These are phyloP conservation scores for Erodium moschatum DNA, from an alignment of 441 rosid genomes.

Conservation along the genomic window DNA sequence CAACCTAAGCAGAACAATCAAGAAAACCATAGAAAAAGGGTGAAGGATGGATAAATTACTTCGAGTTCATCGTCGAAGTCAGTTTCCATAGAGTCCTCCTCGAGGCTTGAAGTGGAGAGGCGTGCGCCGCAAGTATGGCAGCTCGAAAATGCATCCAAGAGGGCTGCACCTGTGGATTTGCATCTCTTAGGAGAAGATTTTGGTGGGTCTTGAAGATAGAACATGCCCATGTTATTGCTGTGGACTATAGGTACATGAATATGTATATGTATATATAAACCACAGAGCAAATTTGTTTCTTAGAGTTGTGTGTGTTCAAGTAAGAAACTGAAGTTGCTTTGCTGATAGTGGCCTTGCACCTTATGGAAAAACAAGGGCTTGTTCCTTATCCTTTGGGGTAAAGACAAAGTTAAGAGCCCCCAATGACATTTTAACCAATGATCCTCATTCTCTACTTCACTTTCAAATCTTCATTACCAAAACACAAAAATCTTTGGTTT, in stretches of 20 bases:
- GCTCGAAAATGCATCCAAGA: constrained; percentile 50
- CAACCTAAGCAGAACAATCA: background rate
- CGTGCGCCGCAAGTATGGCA: constrained; percentile 43
- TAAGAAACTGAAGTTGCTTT: constrained; percentile 14
- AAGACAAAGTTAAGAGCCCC: constrained; percentile 36
- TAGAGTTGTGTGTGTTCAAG: constrained; percentile 21
- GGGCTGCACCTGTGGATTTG: constrained; percentile 35
- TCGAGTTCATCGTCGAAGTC: constrained; percentile 51
- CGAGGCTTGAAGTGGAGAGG: constrained; percentile 30
- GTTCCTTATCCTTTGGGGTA: constrained; percentile 39
- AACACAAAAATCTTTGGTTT: no score
- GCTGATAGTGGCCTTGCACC: constrained; percentile 44
- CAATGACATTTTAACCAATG: constrained; percentile 24
- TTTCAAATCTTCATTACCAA: no score
- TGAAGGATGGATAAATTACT: constrained; percentile 26
- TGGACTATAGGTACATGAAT: no score
- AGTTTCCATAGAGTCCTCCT: constrained; percentile 16
- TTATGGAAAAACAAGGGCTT: constrained; percentile 21
- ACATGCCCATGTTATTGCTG: constrained; percentile 35
- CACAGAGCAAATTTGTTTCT: background rate
- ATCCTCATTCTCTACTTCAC: background rate
- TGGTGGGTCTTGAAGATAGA: constrained; percentile 43
- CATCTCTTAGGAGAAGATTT: constrained; percentile 34
- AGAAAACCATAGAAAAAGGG: background rate
- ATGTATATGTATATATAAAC: no score